phyloP scores from a whole-genome alignment of 2,329 filamentous ascomycete genomes.

The Fusarium continuum region DNA sequence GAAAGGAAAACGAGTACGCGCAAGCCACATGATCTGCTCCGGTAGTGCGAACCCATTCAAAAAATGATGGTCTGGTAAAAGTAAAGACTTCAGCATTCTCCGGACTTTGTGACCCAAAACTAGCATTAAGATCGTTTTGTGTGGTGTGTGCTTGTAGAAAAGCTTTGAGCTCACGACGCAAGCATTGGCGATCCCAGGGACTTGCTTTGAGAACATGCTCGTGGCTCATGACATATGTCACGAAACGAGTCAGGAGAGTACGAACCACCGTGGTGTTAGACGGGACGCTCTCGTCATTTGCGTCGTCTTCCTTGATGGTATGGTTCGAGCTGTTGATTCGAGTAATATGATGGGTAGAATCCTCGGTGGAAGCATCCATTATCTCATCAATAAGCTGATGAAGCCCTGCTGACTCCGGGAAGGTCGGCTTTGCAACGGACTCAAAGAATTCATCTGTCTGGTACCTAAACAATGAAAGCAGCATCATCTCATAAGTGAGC shows the following conservation, averaged over 20 bases:
- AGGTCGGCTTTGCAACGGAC: not conserved
- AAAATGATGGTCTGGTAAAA: not conserved
- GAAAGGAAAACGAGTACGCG: not conserved
- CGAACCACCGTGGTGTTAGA: not conserved
- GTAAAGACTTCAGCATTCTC: not conserved
- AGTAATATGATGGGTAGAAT: not conserved
- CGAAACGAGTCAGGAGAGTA: not conserved
- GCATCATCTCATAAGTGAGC: not conserved
- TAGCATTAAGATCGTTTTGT: not conserved
- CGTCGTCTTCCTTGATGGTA: not conserved
- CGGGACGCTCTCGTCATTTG: not conserved
- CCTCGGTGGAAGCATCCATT: not conserved
- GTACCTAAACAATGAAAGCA: not conserved
- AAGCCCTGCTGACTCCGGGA: not conserved
- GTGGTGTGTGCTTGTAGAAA: not conserved
- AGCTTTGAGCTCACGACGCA: not conserved
- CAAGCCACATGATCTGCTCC: not conserved
- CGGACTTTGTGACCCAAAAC: not conserved
- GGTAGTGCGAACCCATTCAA: not conserved
- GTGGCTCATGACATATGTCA: not conserved
- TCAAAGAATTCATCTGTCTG: conserved; percentile 5
- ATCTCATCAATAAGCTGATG: not conserved
- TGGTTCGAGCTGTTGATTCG: not conserved
- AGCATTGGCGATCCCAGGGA: not conserved
- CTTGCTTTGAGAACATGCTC: not conserved